Percentiles rank a stretch among this genome's conserved stretches.
phyloP scores from a whole-genome alignment of 2,329 filamentous ascomycete genomes.

The Tricladium varicosporioides region DNA sequence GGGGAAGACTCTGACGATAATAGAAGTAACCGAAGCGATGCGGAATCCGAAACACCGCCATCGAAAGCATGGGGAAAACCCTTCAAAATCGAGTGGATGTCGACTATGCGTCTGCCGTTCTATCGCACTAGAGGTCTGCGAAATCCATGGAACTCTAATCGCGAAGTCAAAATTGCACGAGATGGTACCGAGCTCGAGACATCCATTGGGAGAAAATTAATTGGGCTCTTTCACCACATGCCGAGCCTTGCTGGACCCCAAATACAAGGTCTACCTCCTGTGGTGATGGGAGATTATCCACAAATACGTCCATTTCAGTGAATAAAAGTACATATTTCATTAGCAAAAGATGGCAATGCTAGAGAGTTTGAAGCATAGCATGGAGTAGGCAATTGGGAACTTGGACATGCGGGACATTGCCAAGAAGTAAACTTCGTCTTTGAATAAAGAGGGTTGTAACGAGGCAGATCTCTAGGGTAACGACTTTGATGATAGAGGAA shows the following conservation, averaged over 20 bases:
- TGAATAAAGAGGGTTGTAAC: background rate
- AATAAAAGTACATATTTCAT: background rate
- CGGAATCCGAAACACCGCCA: conserved; percentile 36
- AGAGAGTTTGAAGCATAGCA: background rate
- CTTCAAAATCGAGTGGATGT: conserved; percentile 88
- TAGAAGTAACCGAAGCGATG: conserved; percentile 39
- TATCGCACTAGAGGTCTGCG: conserved; percentile 82
- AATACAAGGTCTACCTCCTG: conserved; percentile 17
- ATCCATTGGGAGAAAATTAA: conserved; percentile 69
- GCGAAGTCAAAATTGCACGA: conserved; percentile 93
- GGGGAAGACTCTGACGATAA: conserved; percentile 44
- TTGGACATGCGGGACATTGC: conserved; percentile 18
- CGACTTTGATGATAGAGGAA: conserved; percentile 7
- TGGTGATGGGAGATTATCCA: conserved; percentile 22
- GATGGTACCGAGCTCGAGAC: conserved; percentile 94
- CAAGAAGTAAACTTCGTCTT: background rate
- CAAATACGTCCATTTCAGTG: conserved; percentile 25
- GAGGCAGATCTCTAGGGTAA: conserved; percentile 3
- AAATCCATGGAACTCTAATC: conserved; percentile 93
- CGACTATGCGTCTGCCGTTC: conserved; percentile 79
- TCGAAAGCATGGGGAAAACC: conserved; percentile 76
- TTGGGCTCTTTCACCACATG: conserved; percentile 73
- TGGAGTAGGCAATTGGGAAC: background rate
- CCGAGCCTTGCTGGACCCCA: conserved; percentile 28
- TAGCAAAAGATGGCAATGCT: background rate